phyloP scores from a whole-genome alignment of 768 basidiomycete genomes.

The Naganishia randhawae region DNA sequence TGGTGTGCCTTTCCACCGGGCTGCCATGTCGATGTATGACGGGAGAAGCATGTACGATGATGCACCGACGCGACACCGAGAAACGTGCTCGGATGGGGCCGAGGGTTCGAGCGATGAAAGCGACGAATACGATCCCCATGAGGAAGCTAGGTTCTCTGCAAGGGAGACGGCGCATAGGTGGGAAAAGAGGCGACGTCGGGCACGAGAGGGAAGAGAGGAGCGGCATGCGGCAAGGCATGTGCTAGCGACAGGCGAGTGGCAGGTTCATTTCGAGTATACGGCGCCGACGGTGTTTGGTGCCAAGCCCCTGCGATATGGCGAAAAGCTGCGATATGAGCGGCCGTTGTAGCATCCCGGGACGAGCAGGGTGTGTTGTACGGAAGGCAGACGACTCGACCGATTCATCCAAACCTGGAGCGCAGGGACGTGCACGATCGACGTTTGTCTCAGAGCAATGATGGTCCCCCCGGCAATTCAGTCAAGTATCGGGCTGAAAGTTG shows the following conservation, averaged over 20 bases:
- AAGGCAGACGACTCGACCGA: too few species aligned
- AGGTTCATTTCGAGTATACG: conserved; percentile 28
- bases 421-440: not conserved
- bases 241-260: conserved; percentile 19
- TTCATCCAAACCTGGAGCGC: too few species aligned
- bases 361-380: not conserved
- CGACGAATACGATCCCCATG: not conserved
- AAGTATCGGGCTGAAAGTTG: not conserved
- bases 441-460: conserved; percentile 2
- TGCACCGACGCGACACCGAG: not conserved
- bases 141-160: conserved; percentile 20
- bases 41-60: conserved; percentile 15
- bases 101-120: conserved; percentile 1
- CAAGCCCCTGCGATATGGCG: conserved; percentile 17
- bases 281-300: conserved; percentile 24
- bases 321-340: conserved; percentile 13
- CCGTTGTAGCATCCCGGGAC: not conserved
- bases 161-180: conserved; percentile 23
- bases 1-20: conserved; percentile 12
- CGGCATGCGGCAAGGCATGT: not conserved
- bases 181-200: conserved; percentile 11
- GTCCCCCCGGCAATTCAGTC: not conserved
- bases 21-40: conserved; percentile 17
- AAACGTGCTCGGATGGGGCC: not conserved
- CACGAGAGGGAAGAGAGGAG: conserved; percentile 16